Evolutionary conservation across 2,329 filamentous ascomycete species (phyloP).

Genomic region (Neocatenulostroma microsporum): DNA sequence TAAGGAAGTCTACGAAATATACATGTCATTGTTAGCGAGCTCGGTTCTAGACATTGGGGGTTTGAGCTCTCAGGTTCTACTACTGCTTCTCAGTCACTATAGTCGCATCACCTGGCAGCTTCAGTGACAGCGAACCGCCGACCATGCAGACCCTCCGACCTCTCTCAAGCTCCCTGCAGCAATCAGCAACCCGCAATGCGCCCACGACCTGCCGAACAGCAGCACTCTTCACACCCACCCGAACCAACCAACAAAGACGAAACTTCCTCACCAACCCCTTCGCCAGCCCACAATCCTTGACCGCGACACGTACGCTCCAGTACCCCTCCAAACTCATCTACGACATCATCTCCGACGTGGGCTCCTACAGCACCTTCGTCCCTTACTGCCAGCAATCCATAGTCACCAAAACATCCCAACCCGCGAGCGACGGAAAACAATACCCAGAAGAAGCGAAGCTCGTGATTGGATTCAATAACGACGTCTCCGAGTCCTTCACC

Average conservation of each 20-base stretch:
- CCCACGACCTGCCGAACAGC: slow-evolving; percentile 12
- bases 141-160: slow-evolving; percentile 24
- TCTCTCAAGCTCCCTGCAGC: slow-evolving; percentile 16
- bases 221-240: slow-evolving; percentile 8
- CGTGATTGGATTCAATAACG: slow-evolving; percentile 74
- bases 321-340: slow-evolving; percentile 68
- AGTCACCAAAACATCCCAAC: slow-evolving; percentile 65
- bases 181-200: slow-evolving; percentile 11
- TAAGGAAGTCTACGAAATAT: too few relatives aligned
- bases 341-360: slow-evolving; percentile 78
- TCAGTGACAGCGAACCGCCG: too few relatives aligned
- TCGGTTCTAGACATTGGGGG: too few relatives aligned
- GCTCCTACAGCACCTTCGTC: slow-evolving; percentile 78
- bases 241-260: slow-evolving; percentile 25
- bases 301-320: slow-evolving; percentile 66
- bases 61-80: too few relatives aligned
- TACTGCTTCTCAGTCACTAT: too few relatives aligned
- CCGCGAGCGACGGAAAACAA: slow-evolving; percentile 38
- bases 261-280: slow-evolving; percentile 39
- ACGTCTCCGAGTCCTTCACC: slow-evolving; percentile 75
- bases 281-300: slow-evolving; percentile 57
- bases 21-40: too few relatives aligned
- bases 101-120: too few relatives aligned
- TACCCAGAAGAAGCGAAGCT: slow-evolving; percentile 72
- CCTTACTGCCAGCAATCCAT: slow-evolving; percentile 75